Evolutionary conservation across 768 basidiomycete species (phyloP).

Genomic region (Macrocybe gigantea): DNA sequence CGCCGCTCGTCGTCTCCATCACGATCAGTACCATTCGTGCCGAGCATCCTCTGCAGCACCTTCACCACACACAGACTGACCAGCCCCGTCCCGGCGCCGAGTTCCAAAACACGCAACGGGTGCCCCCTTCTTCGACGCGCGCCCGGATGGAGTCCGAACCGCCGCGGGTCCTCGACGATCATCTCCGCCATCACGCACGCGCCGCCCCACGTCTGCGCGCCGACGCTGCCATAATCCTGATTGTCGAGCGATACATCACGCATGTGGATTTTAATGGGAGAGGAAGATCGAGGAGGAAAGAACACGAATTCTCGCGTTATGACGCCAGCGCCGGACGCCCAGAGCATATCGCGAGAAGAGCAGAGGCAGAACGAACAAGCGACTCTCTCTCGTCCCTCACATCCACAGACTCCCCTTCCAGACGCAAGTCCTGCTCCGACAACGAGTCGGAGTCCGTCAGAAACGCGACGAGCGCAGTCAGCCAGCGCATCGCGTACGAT

Average conservation of each 20-base stretch:
- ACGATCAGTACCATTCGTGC: no score
- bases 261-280: constrained; percentile 34
- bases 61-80: constrained; percentile 59
- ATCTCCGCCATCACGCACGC: constrained; percentile 77
- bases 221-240: constrained; percentile 65
- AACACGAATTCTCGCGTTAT: constrained; percentile 51
- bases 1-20: constrained; percentile 7
- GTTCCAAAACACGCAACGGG: constrained; percentile 55
- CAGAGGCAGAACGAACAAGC: constrained; percentile 49
- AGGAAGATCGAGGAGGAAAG: background rate
- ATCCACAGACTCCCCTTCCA: constrained; percentile 4
- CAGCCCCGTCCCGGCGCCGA: constrained; percentile 83
- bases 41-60: constrained; percentile 19
- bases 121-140: background rate
- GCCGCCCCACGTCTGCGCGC: constrained; percentile 87
- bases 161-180: constrained; percentile 50
- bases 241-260: constrained; percentile 69
- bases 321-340: constrained; percentile 59
- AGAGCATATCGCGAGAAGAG: constrained; percentile 58
- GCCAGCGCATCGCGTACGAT: constrained; percentile 65
- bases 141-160: constrained; percentile 35
- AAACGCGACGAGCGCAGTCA: constrained; percentile 55
- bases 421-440: background rate
- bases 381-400: constrained; percentile 15
- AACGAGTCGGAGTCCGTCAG: constrained; percentile 9